Evolutionary conservation across 2,329 filamentous ascomycete genomes (phyloP), one percentile per base, ranked within the genome.

Genomic region (Hymenotorrendiella dingleyae): DNA sequence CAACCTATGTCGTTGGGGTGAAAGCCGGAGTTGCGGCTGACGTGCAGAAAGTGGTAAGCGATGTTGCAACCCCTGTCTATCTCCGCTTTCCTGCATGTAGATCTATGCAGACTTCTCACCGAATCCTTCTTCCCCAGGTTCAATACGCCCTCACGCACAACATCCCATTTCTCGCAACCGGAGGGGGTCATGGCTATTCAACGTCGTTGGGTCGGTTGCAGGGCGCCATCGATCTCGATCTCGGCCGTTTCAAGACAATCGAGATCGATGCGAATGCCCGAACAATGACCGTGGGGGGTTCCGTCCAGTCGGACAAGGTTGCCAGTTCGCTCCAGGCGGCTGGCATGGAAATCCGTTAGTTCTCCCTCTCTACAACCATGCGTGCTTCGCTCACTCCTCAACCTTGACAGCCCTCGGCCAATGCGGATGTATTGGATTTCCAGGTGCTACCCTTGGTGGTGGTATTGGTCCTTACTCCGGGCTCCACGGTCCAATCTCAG

Each of bases 321-420:
- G 10, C 14, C 11, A 21, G 16, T 12, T 11, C 30, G 8, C 21
- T 28, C 11, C 21, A 42, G 8, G 6, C 17, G 8, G 30, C 39
- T 35, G 21, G 32, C 4, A 42, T 35, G 22, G 39, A 35, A 42
- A 10, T 42, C 14, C 39, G 39, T 42, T 27, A 27, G 36, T 16
- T 6, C 14, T 28, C 9, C 6, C n/a, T n/a, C 11, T 23, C 4
- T 37, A 22, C 14, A 22, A 9, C 22, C 30, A 40, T 21, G 6
- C 6, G 20, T 6, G 6, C 12, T 27, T 20, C 14, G 5, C 9
- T 6, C 27, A 19, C 5, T 24, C n/a, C 22, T 9, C 21, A 34
- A 21, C 19, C 10, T 11, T 28, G 16, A 12, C n/a, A 42, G 39
- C 39, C 10, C 11, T 36, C 10, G 39, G 39, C 20, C 12, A n/a